A percentile compares a stretch with the other conserved stretches of the same genome.
Conservation (phyloP, 2,329 filamentous ascomycete genomes). For the Monilinia polystroma region DNA sequence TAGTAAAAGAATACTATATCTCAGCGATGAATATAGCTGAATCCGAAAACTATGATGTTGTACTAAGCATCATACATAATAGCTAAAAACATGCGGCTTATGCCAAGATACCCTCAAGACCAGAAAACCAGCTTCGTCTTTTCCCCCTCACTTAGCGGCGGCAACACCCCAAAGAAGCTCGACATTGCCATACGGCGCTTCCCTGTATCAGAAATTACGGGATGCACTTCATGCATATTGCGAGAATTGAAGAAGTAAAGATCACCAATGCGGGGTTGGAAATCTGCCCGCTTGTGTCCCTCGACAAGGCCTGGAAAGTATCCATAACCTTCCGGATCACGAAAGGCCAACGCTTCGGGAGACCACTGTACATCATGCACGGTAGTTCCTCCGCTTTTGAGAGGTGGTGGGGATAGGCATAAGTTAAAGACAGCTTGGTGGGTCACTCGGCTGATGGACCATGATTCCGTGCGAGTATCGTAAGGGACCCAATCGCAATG, state of each 20-base stretch:
- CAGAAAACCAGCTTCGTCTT: constrained; percentile 19
- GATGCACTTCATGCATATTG: constrained; percentile 18
- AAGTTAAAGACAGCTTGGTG: constrained; percentile 18
- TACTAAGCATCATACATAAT: neutral
- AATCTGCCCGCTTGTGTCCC: neutral
- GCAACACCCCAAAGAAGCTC: constrained; percentile 17
- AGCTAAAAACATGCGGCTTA: neutral
- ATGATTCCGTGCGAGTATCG: constrained; percentile 27
- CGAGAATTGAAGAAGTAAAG: constrained; percentile 18
- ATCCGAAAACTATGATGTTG: neutral
- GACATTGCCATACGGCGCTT: constrained; percentile 6
- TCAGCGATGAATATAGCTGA: neutral
- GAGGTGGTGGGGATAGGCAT: neutral
- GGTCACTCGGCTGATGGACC: constrained; percentile 21
- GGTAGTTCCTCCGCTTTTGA: constrained; percentile 8
- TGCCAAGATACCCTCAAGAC: neutral
- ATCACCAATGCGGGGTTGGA: constrained; percentile 8
- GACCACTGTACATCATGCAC: constrained; percentile 14
- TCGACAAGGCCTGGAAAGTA: constrained; percentile 14
- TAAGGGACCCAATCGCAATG: constrained; percentile 32
- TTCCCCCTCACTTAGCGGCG: constrained; percentile 1
- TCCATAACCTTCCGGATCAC: constrained; percentile 17
- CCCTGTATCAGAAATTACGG: neutral
- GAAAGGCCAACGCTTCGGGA: constrained; percentile 6
- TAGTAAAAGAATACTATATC: neutral